Base-by-base conservation (phyloP, 495 filamentous ascomycete species). In the Echria macrotheca region DNA sequence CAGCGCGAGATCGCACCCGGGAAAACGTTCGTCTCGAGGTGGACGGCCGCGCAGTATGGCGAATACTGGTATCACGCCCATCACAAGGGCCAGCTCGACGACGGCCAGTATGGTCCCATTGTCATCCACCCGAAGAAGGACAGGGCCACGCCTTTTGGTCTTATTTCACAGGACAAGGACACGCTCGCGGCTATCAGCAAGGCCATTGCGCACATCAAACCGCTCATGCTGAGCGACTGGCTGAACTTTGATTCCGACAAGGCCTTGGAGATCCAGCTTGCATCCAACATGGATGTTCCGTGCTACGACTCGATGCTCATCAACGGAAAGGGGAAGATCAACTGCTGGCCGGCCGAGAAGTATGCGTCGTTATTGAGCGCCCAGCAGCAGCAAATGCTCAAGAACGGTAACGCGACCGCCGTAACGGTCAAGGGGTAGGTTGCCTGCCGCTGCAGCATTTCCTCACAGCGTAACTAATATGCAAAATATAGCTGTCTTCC, bases 11-110 rank as follows among this genome's bases (percentile, higher is more conserved):
- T 82, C 26, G 49, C 54, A 32, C 68, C 74, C 1, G 72, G 71
- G 2, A 52, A 57, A 7, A 66, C 43, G 8, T 80, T 70, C 28
- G 57, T 52, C 10, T 77, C 78, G 46, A 56, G 59, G 18, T 82
- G 68, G 61, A 68, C 57, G 2, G 78, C 75, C 3, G 64, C 57
- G 6, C 66, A 70, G n/a, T 71, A 70, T 52, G 77, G 78, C 17
- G 72, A 66, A 6, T 77, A 74, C 57, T 76, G 68, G 69, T 80
- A 80, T 49, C 78, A 81, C 55, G 61, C 70, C 9, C 79, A 82
- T 47, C 55, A 58, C 10, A 56, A 56, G 29, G 66, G 65, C 7
- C 65, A 71, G 38, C 61, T 78, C 21, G 64, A 71, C 50, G 77
- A 82, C 56, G 78, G 78, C 15, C 65, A 75, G 9, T 75, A 70